A percentile compares a stretch with the other conserved stretches of the same genome.
These are phyloP conservation scores for Lachnellula occidentalis DNA, from an alignment of 2,329 filamentous ascomycete genomes.

Conservation along the genomic window DNA sequence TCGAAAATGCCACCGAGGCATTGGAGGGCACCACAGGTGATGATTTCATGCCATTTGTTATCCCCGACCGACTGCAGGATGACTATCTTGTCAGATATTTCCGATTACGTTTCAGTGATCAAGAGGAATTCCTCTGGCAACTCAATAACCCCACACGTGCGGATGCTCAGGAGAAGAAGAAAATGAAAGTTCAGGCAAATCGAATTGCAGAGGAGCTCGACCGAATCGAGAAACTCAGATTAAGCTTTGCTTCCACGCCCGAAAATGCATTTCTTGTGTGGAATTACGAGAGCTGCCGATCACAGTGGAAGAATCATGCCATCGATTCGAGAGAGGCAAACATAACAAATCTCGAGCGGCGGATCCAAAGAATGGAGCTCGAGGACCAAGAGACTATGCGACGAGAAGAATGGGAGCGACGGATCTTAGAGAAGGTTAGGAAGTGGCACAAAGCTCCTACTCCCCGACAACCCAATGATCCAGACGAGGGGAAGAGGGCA, in stretches of 20 bases:
- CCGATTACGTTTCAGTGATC: background rate
- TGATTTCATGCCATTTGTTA: conserved; percentile 1
- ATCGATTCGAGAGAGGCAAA: background rate
- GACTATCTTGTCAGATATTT: conserved; percentile 2
- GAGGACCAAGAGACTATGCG: background rate
- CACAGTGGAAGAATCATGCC: conserved; percentile 1
- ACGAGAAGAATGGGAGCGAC: background rate
- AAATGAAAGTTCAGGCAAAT: background rate
- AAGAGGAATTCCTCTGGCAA: background rate
- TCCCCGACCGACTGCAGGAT: conserved; percentile 2
- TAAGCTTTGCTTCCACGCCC: background rate
- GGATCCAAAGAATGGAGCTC: background rate
- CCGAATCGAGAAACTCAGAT: background rate
- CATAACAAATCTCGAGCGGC: background rate
- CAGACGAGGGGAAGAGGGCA: background rate
- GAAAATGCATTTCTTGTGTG: background rate
- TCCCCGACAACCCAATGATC: background rate
- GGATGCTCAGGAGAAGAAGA: background rate
- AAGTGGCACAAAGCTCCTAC: background rate
- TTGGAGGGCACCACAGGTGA: background rate
- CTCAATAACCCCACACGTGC: too few species aligned
- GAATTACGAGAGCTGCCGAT: background rate
- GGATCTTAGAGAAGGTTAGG: background rate
- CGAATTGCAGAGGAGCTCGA: background rate
- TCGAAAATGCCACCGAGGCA: background rate